These are phyloP conservation scores for Rhodamnia rubescens DNA, from an alignment of 345 rosid genomes.

Conservation along the genomic window DNA sequence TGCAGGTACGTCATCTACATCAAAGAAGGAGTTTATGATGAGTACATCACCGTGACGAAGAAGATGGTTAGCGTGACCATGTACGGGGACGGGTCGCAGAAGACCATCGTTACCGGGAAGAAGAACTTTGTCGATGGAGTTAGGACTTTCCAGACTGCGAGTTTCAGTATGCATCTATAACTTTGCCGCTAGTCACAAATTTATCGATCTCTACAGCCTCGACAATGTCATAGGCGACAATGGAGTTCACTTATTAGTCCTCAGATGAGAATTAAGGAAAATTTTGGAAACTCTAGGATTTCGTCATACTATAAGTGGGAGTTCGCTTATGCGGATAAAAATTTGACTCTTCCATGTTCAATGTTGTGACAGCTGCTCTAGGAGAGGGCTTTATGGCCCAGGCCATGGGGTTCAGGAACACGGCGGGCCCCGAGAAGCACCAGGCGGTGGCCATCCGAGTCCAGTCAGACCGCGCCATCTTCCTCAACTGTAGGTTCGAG, in stretches of 20 bases:
- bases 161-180: conserved; percentile 35
- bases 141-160: conserved; percentile 47
- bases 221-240: not conserved
- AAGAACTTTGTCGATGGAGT: conserved; percentile 47
- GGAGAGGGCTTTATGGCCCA: conserved; percentile 63
- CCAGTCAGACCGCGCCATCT: conserved; percentile 51
- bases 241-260: not conserved
- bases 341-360: not conserved
- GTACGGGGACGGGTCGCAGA: conserved; percentile 82
- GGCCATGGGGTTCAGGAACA: conserved; percentile 78
- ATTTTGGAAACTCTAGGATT: not conserved
- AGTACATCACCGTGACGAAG: conserved; percentile 38
- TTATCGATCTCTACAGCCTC: not conserved
- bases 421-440: conserved; percentile 61
- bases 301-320: not conserved
- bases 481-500: conserved; percentile 71
- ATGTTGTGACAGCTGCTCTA: conserved; percentile 33
- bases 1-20: conserved; percentile 62
- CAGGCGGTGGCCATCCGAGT: conserved; percentile 79
- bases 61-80: conserved; percentile 47
- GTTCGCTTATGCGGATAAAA: not conserved
- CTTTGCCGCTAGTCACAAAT: not conserved
- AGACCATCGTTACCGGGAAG: conserved; percentile 54
- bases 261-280: not conserved
- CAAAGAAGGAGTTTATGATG: conserved; percentile 59